Percentiles rank a stretch among this genome's conserved stretches.
These are phyloP conservation scores for Pleurostoma richardsiae DNA, from an alignment of 2,329 filamentous ascomycete species.

Conservation along the genomic window DNA sequence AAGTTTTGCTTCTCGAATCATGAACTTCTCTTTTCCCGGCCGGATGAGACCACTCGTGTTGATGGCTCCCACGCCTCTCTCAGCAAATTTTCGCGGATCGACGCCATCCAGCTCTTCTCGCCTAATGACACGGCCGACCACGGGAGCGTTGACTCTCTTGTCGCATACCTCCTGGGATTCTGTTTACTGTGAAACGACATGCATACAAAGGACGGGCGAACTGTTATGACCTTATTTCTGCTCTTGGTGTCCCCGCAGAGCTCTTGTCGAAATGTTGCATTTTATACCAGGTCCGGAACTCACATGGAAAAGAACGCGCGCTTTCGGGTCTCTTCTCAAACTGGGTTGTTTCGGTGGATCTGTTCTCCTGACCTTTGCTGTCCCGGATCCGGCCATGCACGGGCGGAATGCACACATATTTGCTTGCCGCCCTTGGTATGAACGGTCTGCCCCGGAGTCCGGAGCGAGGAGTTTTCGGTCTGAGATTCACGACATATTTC, in stretches of 20 bases:
- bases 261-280: constrained; percentile 2
- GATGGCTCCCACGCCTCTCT: background rate
- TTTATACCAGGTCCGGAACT: constrained; percentile 15
- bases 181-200: background rate
- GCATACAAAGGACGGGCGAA: background rate
- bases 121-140: background rate
- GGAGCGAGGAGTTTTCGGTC: constrained; percentile 16
- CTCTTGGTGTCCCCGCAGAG: background rate
- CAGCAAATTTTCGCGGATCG: background rate
- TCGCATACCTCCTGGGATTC: background rate
- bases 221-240: background rate
- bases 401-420: constrained; percentile 2
- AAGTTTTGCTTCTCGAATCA: constrained; percentile 3
- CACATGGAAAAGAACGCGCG: constrained; percentile 21
- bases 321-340: background rate
- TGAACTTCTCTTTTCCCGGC: background rate
- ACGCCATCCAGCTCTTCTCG: background rate
- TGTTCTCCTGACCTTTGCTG: constrained; percentile 29
- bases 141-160: background rate
- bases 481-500: constrained; percentile 9
- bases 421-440: constrained; percentile 19
- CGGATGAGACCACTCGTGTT: background rate
- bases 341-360: constrained; percentile 14
- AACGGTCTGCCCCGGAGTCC: constrained; percentile 18
- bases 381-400: constrained; percentile 27